Evolutionary conservation across 1,139 yeast genomes (phyloP).

Genomic region (Lodderomyces metapsilosis): DNA sequence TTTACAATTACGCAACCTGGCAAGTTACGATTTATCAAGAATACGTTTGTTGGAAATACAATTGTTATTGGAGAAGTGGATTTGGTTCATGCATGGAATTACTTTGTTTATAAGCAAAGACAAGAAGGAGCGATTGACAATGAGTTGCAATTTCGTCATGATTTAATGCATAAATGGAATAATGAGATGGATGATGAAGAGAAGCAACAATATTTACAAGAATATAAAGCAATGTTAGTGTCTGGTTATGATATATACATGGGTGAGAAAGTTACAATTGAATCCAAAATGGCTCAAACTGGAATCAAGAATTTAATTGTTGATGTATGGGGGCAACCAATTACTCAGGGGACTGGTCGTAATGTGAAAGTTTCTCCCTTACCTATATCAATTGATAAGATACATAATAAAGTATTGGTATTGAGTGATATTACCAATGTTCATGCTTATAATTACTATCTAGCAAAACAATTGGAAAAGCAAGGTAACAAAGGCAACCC

Average conservation of each 20-base stretch:
- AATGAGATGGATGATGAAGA: conserved; percentile 23
- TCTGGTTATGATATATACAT: conserved; percentile 30
- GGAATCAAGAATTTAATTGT: background rate
- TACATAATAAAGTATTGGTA: background rate
- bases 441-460: conserved; percentile 7
- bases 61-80: conserved; percentile 4
- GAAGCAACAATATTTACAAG: conserved; percentile 25
- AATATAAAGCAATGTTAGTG: conserved; percentile 26
- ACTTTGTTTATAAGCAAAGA: conserved; percentile 4
- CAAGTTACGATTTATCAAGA: conserved; percentile 4
- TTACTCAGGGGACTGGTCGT: background rate
- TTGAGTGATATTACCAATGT: conserved; percentile 2
- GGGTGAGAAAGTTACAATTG: conserved; percentile 29
- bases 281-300: conserved; percentile 15
- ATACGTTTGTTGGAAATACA: conserved; percentile 9
- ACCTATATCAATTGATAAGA: conserved; percentile 5
- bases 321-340: conserved; percentile 9
- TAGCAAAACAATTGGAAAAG: conserved; percentile 2
- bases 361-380: background rate
- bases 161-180: conserved; percentile 20
- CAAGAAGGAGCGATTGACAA: background rate
- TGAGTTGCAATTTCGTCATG: background rate
- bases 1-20: conserved; percentile 2
- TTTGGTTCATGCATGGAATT: conserved; percentile 7
- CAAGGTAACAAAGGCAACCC: background rate